Conservation (phyloP, 2,329 filamentous ascomycete species). For the Xylaria sp. region DNA sequence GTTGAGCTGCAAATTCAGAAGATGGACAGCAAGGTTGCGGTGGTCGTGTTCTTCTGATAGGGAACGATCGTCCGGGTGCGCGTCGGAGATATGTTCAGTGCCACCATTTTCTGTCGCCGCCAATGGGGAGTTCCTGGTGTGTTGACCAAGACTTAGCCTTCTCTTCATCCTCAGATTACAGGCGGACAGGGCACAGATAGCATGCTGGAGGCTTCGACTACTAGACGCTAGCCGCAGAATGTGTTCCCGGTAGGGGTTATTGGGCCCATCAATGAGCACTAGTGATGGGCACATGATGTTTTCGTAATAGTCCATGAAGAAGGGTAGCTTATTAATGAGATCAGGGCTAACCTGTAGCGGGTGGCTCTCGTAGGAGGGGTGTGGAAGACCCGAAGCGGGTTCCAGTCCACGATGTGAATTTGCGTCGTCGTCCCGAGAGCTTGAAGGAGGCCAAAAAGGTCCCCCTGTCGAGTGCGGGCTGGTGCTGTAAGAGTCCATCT, state of each 20-base stretch:
- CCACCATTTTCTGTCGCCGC: conserved; percentile 48
- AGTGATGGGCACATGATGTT: conserved; percentile 91
- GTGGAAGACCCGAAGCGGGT: conserved; percentile 55
- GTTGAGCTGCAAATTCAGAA: conserved; percentile 83
- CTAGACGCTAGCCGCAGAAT: conserved; percentile 77
- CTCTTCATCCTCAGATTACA: conserved; percentile 90
- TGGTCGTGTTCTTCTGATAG: conserved; percentile 85
- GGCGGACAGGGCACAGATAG: conserved; percentile 84
- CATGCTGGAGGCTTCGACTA: conserved; percentile 87
- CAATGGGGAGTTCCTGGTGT: conserved; percentile 58
- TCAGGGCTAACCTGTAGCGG: conserved; percentile 61
- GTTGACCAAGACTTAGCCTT: conserved; percentile 66
- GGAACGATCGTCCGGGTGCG: conserved; percentile 65
- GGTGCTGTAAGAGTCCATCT: conserved; percentile 58
- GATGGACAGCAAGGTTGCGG: conserved; percentile 75
- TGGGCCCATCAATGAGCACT: conserved; percentile 85
- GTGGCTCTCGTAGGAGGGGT: conserved; percentile 52
- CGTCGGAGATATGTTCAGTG: conserved; percentile 52
- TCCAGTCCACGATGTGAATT: conserved; percentile 48
- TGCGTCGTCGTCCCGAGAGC: conserved; percentile 51
- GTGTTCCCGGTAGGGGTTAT: conserved; percentile 85
- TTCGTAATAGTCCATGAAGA: conserved; percentile 91
- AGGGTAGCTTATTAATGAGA: conserved; percentile 79
- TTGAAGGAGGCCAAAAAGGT: conserved; percentile 54
- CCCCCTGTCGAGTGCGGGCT: conserved; percentile 53